phyloP scores from a whole-genome alignment of 306 rosid species.

The Glycine tomentella region DNA sequence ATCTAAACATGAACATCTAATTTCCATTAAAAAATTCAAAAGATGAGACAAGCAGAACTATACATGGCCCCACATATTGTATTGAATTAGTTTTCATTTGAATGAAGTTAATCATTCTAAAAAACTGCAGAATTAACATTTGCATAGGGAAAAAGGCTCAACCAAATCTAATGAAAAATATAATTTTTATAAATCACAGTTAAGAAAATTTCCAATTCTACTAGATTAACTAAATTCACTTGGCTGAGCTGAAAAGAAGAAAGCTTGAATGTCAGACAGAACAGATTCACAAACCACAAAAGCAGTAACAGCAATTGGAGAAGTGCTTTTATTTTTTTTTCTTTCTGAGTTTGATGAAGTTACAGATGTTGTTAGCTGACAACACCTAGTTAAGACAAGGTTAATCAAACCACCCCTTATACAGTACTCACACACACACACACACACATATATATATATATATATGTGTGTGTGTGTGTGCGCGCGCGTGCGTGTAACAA shows the following conservation, averaged over 20 bases:
- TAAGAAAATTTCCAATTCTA: slow-evolving; percentile 1
- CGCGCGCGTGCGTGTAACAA: not conserved
- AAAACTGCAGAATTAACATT: slow-evolving; percentile 5
- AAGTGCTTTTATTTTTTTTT: not conserved
- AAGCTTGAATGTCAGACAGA: slow-evolving; percentile 2
- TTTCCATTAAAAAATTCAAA: slow-evolving; percentile 23
- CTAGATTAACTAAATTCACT: not conserved
- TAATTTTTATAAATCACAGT: not conserved
- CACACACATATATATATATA: too few species aligned
- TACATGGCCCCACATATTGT: not conserved
- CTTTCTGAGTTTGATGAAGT: slow-evolving; percentile 10
- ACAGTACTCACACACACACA: not conserved
- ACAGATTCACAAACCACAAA: slow-evolving; percentile 32
- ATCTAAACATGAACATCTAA: slow-evolving; percentile 9
- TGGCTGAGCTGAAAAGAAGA: slow-evolving; percentile 10
- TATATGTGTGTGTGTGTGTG: too few species aligned
- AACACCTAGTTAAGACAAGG: slow-evolving; percentile 30
- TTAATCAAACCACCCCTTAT: slow-evolving; percentile 28
- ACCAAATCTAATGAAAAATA: slow-evolving; percentile 14
- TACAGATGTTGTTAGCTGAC: slow-evolving; percentile 30
- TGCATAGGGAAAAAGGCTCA: slow-evolving; percentile 8
- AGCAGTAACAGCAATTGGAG: slow-evolving; percentile 2
- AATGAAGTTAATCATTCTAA: not conserved
- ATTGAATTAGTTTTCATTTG: slow-evolving; percentile 9
- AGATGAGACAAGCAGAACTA: slow-evolving; percentile 16